phyloP scores from a whole-genome alignment of 176 grass and related monocot species.

The Typha latifolia region DNA sequence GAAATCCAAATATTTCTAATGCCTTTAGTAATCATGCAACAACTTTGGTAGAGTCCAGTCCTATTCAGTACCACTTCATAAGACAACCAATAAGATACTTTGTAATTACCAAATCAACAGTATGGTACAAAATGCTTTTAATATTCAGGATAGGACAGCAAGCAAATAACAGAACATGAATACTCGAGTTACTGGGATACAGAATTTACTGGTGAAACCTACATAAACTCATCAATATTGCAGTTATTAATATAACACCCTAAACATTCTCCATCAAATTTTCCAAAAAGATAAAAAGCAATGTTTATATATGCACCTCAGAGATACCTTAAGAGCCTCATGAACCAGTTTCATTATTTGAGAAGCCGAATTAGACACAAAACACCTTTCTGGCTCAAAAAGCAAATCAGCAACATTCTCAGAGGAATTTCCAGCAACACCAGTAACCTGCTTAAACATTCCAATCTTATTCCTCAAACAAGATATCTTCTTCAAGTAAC shows the following conservation, averaged over 20 bases:
- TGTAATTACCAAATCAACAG: not conserved
- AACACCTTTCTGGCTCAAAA: constrained; percentile 69
- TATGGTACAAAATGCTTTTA: not conserved
- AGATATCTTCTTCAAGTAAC: not conserved
- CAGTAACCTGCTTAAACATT: constrained; percentile 9
- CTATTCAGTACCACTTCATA: too few relatives aligned
- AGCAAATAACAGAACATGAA: not conserved
- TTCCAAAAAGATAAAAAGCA: not conserved
- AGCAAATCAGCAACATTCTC: constrained; percentile 75
- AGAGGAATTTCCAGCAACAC: constrained; percentile 11
- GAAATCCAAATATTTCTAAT: too few relatives aligned
- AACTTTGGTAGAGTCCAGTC: too few relatives aligned
- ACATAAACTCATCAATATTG: not conserved
- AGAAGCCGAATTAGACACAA: constrained; percentile 69
- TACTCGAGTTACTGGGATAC: not conserved
- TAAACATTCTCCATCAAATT: not conserved
- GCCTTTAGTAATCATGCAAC: too few relatives aligned
- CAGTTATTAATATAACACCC: not conserved
- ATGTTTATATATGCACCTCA: constrained; percentile 1
- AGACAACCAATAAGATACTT: too few relatives aligned
- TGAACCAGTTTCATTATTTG: constrained; percentile 76
- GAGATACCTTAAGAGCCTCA: constrained; percentile 73
- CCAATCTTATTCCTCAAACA: not conserved
- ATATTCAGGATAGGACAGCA: not conserved
- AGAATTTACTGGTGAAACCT: not conserved